A percentile compares a stretch with the other conserved stretches of the same genome.
phyloP scores from a whole-genome alignment of 257 asterid genomes.

The Rauvolfia tetraphylla region DNA sequence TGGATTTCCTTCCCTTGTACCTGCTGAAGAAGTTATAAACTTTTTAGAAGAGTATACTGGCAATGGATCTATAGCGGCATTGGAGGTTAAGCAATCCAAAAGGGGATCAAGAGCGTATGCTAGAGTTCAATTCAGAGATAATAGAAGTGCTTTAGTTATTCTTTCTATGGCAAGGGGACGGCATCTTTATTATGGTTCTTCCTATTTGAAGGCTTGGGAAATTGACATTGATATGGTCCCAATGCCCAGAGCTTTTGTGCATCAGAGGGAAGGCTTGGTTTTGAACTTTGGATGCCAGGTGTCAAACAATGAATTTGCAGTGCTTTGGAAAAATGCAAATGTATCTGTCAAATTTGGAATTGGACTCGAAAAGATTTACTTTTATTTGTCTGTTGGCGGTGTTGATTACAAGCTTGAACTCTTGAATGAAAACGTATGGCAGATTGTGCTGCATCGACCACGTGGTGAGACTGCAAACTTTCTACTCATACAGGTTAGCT shows the following conservation, averaged over 20 bases:
- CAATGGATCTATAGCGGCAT: slow-evolving; percentile 42
- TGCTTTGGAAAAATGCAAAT: slow-evolving; percentile 35
- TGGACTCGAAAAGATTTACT: slow-evolving; percentile 52
- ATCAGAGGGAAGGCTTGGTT: slow-evolving; percentile 39
- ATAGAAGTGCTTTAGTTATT: slow-evolving; percentile 37
- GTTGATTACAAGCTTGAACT: slow-evolving; percentile 67
- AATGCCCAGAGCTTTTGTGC: slow-evolving; percentile 18
- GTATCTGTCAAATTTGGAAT: slow-evolving; percentile 50
- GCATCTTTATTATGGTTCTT: slow-evolving; percentile 39
- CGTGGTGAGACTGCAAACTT: slow-evolving; percentile 24
- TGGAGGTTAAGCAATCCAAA: slow-evolving; percentile 51
- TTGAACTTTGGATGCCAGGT: slow-evolving; percentile 62
- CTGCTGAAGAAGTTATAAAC: slow-evolving; percentile 30
- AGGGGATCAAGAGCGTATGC: slow-evolving; percentile 51
- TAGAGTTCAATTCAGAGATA: slow-evolving; percentile 52
- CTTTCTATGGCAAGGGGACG: slow-evolving; percentile 39
- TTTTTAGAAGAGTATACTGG: slow-evolving; percentile 46
- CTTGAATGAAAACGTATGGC: slow-evolving; percentile 65
- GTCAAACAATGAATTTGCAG: slow-evolving; percentile 43
- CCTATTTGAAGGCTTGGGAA: slow-evolving; percentile 54
- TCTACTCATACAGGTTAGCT: slow-evolving; percentile 71
- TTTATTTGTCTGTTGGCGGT: slow-evolving; percentile 20
- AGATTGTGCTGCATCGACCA: slow-evolving; percentile 46
- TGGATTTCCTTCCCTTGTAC: slow-evolving; percentile 46
- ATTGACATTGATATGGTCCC: slow-evolving; percentile 34